Conservation (phyloP, 1,284 basidiomycete genomes). For the Irpex sp. region DNA sequence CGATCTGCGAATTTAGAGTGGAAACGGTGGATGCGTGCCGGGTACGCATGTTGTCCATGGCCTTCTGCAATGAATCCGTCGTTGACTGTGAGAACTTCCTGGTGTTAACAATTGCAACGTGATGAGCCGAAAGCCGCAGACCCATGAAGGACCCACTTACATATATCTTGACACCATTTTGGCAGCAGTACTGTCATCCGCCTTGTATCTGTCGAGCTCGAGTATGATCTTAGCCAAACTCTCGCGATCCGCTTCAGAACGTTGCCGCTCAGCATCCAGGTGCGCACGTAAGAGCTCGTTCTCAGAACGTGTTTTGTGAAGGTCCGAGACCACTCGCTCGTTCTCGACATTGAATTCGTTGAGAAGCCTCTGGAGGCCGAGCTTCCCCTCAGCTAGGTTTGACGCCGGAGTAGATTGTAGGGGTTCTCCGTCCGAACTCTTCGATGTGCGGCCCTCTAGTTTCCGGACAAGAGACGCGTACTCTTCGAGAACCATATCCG, state of each 20-base stretch:
- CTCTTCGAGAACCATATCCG: conserved; percentile 58
- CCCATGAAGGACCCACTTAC: conserved; percentile 30
- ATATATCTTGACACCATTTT: conserved; percentile 88
- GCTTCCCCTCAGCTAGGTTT: conserved; percentile 42
- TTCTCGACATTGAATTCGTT: conserved; percentile 45
- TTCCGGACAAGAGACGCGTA: conserved; percentile 65
- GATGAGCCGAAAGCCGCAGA: not conserved
- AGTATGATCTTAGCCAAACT: conserved; percentile 42
- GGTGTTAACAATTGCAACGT: not conserved
- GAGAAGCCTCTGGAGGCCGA: conserved; percentile 43
- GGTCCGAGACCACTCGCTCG: conserved; percentile 40
- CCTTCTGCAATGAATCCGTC: conserved; percentile 62
- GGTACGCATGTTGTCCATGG: conserved; percentile 53
- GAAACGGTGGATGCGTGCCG: conserved; percentile 61
- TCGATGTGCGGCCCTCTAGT: conserved; percentile 41
- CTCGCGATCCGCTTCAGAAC: conserved; percentile 35
- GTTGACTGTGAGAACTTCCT: conserved; percentile 86
- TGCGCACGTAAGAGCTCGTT: conserved; percentile 37
- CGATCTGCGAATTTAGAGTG: conserved; percentile 44
- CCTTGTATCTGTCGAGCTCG: conserved; percentile 53
- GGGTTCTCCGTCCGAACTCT: conserved; percentile 13
- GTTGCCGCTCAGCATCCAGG: conserved; percentile 42
- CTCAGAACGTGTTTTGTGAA: conserved; percentile 40
- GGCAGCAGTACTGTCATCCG: conserved; percentile 75
- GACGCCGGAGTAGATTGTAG: conserved; percentile 28